Conservation (phyloP, 1,284 basidiomycete genomes). For the Puccinia horiana region DNA sequence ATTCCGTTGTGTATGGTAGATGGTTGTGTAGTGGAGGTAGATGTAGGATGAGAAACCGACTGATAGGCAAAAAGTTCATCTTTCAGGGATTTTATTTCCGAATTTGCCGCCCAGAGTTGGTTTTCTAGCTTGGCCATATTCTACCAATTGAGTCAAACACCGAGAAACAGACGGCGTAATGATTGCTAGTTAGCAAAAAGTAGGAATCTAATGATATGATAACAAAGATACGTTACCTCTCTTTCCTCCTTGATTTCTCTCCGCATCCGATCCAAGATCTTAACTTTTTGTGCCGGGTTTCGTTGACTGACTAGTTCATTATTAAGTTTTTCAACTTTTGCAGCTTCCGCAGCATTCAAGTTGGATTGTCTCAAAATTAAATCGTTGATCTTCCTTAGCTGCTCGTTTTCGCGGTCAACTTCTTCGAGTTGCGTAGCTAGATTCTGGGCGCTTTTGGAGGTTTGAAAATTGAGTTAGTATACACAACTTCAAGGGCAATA, state of each 20-base stretch:
- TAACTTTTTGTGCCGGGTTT: constrained; percentile 41
- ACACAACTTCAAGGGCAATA: background rate
- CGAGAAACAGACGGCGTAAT: background rate
- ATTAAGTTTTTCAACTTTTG: constrained; percentile 35
- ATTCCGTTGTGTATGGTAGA: constrained; percentile 18
- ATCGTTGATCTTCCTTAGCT: constrained; percentile 36
- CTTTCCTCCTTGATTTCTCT: constrained; percentile 41
- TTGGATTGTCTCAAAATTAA: constrained; percentile 31
- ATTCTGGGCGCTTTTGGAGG: constrained; percentile 1
- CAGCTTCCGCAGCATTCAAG: constrained; percentile 35
- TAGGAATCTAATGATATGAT: background rate
- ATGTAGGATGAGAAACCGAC: constrained; percentile 1
- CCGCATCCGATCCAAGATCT: constrained; percentile 35
- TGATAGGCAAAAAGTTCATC: constrained; percentile 43
- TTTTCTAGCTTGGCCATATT: constrained; percentile 34
- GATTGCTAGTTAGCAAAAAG: background rate
- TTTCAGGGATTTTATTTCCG: constrained; percentile 34
- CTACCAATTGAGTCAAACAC: constrained; percentile 10
- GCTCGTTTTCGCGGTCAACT: constrained; percentile 26
- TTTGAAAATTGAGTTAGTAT: background rate
- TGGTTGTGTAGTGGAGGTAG: background rate
- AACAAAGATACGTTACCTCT: background rate
- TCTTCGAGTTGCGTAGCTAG: constrained; percentile 20
- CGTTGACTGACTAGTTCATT: constrained; percentile 41
- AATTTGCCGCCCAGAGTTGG: constrained; percentile 18